A percentile compares a stretch with the other conserved stretches of the same genome.
These are phyloP conservation scores for Suillus weaverae DNA, from an alignment of 768 basidiomycete species.

Conservation along the genomic window DNA sequence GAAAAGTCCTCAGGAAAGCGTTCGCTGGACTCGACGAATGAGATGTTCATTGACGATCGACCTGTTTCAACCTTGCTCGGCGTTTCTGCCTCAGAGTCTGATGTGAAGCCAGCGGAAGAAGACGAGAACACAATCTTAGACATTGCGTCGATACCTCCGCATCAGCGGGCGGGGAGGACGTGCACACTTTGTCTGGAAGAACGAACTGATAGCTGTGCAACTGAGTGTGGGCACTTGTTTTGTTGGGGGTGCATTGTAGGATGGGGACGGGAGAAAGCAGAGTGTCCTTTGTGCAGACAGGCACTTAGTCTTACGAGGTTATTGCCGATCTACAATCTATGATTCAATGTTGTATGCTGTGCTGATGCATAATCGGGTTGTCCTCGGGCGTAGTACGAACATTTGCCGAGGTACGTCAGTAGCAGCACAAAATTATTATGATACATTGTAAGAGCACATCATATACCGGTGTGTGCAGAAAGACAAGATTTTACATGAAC, in stretches of 20 bases:
- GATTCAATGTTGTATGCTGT: constrained; percentile 22
- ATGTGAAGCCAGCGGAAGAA: constrained; percentile 61
- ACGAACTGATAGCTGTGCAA: constrained; percentile 76
- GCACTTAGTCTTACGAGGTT: constrained; percentile 65
- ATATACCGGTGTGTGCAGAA: constrained; percentile 11
- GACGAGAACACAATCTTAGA: constrained; percentile 70
- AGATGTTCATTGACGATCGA: constrained; percentile 57
- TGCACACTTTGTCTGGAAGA: constrained; percentile 88
- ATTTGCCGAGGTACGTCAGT: not conserved
- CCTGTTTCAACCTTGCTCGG: constrained; percentile 60
- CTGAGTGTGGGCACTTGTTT: constrained; percentile 88
- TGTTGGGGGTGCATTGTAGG: constrained; percentile 89
- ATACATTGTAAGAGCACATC: constrained; percentile 20
- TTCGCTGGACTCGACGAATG: constrained; percentile 30
- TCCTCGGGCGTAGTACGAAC: not conserved
- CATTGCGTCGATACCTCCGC: constrained; percentile 52
- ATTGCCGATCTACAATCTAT: constrained; percentile 84
- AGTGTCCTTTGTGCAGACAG: constrained; percentile 88
- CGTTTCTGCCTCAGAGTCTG: constrained; percentile 49
- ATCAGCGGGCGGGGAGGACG: constrained; percentile 56
- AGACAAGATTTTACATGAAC: constrained; percentile 16
- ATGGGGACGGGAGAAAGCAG: constrained; percentile 89
- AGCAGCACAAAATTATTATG: constrained; percentile 15
- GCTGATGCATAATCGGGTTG: not conserved
- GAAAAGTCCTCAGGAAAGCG: constrained; percentile 38